Evolutionary conservation across 148 eudicot species (phyloP), one percentile per base, ranked within the genome.

Genomic region (Selenicereus undatus): DNA sequence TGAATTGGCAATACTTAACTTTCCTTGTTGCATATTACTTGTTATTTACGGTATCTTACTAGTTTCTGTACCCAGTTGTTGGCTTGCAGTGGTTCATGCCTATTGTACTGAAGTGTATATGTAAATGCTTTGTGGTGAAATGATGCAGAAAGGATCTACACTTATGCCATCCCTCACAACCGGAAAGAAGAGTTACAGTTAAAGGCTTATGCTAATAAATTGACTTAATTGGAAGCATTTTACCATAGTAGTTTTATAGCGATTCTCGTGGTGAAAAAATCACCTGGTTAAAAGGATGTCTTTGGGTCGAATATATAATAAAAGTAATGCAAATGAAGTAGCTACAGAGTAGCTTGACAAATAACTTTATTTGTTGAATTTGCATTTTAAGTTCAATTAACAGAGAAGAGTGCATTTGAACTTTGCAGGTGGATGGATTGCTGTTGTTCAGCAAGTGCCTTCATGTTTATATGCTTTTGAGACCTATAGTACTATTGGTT

Each of bases 1-100:
- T 72, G 26, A n/a, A 64, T 64, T 8, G 68, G 68, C 8, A n/a
- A 24, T 64, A 24, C 27, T 64, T 7, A 29, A 64, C 68, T 64
- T 64, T 64, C 3, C 45, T 17, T 32, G 74, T 45, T 74, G 76
- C 32, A 75, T 43, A 27, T 18, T 21, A 11, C 82, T 78, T 77
- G 58, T 45, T 76, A 20, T 45, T 8, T 76, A 29, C 71, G 17
- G 78, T 83, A 52, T 65, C 17, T 79, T 22, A 24, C 29, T 68
- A n/a, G 66, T 18, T 8, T 76, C 45, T 76, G 22, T 30, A 56
- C 43, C 54, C 32, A 32, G 73, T 56, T 64, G 66, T 48, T 60
- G 43, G 78, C 60, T 26, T 50, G 48, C 16, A 65, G 78, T 22
- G 64, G 79, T 43, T 22, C 18, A 5, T 48, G 13, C 35, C 71